A percentile compares a stretch with the other conserved stretches of the same genome.
Evolutionary conservation across 805 yeast species (phyloP).

Genomic region (Maudiozyma barnettii): DNA sequence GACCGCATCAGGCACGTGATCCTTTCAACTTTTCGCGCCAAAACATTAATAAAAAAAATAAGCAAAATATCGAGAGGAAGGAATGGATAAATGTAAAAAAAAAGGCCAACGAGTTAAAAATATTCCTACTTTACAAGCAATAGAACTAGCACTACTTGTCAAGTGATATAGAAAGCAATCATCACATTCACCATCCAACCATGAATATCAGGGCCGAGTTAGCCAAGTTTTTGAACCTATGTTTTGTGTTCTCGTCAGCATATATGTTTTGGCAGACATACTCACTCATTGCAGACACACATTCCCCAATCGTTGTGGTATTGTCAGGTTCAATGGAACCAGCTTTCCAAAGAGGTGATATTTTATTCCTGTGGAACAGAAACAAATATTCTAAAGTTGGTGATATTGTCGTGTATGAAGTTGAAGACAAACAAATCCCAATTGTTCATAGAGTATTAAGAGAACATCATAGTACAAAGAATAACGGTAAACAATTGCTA

Average conservation of each 20-base stretch:
- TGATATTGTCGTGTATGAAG: slow-evolving; percentile 88
- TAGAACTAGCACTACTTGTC: not conserved
- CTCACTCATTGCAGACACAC: slow-evolving; percentile 65
- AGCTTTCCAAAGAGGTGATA: slow-evolving; percentile 96
- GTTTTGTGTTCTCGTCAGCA: slow-evolving; percentile 78
- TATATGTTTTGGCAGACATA: slow-evolving; percentile 86
- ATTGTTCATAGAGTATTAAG: slow-evolving; percentile 92
- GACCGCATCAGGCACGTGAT: too few species aligned
- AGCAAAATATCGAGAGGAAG: too few species aligned
- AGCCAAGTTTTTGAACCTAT: slow-evolving; percentile 58
- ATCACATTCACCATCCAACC: not conserved
- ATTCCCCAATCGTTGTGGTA: slow-evolving; percentile 93
- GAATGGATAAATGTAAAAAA: too few species aligned
- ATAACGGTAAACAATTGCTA: slow-evolving; percentile 47
- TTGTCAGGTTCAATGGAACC: slow-evolving; percentile 99
- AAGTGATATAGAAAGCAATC: not conserved
- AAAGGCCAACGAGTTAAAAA: too few species aligned
- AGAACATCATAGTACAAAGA: slow-evolving; percentile 46
- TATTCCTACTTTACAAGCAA: too few species aligned
- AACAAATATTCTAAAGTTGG: slow-evolving; percentile 62
- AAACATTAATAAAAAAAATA: too few species aligned
- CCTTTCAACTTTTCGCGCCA: too few species aligned
- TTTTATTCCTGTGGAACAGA: slow-evolving; percentile 84
- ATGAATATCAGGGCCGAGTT: slow-evolving; percentile 57
- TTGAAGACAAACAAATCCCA: slow-evolving; percentile 74